Evolutionary conservation across 345 rosid genomes (phyloP), one percentile per base, ranked within the genome.

Genomic region (Fremontodendron californicum): DNA sequence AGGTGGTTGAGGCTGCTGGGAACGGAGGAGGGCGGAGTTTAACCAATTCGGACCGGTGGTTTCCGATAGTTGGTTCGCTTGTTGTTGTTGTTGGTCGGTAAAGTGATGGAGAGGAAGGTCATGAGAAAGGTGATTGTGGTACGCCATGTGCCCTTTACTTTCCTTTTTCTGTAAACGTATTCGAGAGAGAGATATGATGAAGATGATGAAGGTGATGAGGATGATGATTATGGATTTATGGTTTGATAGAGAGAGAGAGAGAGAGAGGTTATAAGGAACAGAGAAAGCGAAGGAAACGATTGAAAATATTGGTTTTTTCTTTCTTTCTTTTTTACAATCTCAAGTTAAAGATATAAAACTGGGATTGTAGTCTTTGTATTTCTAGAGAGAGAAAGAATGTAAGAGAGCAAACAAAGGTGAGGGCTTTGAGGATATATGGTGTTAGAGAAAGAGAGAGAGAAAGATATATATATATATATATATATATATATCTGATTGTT

Each of bases 81-180:
- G 64, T 31, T 76, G 85, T 2, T 86, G 90, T 23, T 81, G 88
- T 45, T 88, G 90, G 87, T 88, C 89, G 80, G 90, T 73, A 84
- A 91, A 89, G 87, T 90, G 97, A 81, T 91, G 91, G 75, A 95
- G 87, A 31, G 99, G 89, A 73, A 91, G 90, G 85, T 91, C 93
- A 18, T 91, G 94, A 18, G 90, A 82, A 58, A 87, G 85, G 63
- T 90, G 92, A 74, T 87, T 91, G 74, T 90, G 96, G 54, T 91
- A 93, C 85, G 98, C 94, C 97, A 91, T 93, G 69, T 37, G 10
- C 23, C 49, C 39, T 39, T 66, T 66, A 33, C 64, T 37, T 54
- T 15, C 52, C n/a, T 25, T 19, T 21, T 77, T 65, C 61, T 57
- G 21, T 51, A 74, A 64, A 19, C 23, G 40, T 77, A 58, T 78